Percentiles rank a stretch among this genome's conserved stretches.
phyloP scores from a whole-genome alignment of 2,329 filamentous ascomycete species.

The Acrodontium crateriforme region DNA sequence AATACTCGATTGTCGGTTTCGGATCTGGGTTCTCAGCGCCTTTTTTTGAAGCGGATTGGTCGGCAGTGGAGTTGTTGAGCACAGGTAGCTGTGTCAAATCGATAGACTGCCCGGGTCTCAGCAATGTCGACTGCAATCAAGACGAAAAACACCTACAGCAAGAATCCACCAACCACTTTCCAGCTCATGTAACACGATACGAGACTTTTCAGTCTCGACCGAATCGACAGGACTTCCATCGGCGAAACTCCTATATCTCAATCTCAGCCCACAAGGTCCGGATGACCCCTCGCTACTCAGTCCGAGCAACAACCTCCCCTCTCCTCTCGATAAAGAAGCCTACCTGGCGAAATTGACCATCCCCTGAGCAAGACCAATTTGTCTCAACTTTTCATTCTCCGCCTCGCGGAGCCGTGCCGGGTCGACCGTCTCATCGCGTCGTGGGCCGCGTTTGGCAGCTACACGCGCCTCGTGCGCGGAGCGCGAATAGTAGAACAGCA shows the following conservation, averaged over 20 bases:
- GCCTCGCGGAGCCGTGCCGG: conserved; percentile 43
- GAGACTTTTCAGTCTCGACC: conserved; percentile 80
- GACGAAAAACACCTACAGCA: conserved; percentile 47
- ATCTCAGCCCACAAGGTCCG: conserved; percentile 1
- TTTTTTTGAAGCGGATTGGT: conserved; percentile 12
- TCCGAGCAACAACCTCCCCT: too few species aligned
- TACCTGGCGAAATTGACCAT: conserved; percentile 82
- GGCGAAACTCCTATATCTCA: conserved; percentile 53
- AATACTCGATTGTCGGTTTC: conserved; percentile 55
- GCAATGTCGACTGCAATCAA: too few species aligned
- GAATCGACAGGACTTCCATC: conserved; percentile 62
- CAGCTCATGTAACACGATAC: conserved; percentile 73
- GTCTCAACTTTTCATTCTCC: conserved; percentile 73
- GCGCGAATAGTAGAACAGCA: conserved; percentile 77
- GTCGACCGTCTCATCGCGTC: conserved; percentile 17
- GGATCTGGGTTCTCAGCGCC: conserved; percentile 9
- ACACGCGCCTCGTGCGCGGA: conserved; percentile 16
- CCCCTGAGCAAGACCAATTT: conserved; percentile 91
- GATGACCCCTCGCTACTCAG: too few species aligned
- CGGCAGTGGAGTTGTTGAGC: conserved; percentile 20
- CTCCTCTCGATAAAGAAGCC: conserved; percentile 1
- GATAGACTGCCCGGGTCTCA: conserved; percentile 53
- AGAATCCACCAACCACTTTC: conserved; percentile 93
- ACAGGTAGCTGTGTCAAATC: conserved; percentile 63
- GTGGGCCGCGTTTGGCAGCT: conserved; percentile 11